Evolutionary conservation across 2,329 filamentous ascomycete species (phyloP), one percentile per base, ranked within the genome.

Genomic region (Arthrobotrys pseudoclavata): DNA sequence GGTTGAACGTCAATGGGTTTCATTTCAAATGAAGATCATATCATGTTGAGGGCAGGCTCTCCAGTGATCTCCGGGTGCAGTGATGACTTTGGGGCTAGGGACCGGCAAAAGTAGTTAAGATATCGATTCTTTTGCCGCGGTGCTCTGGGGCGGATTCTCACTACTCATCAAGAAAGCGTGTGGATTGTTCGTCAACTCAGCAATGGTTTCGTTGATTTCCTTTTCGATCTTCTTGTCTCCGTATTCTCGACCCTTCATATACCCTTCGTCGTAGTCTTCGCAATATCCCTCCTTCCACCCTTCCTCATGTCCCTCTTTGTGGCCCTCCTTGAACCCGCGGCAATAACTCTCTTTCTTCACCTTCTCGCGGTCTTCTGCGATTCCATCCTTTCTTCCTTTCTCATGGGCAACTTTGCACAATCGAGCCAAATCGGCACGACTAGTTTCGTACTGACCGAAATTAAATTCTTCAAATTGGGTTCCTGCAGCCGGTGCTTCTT

Each of bases 201-300:
- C 74, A 20, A 77, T 77, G 2, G 67, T 63, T 24, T 77, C 74
- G 37, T 71, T 71, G 26, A 71, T 77, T 20, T 77, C 67, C 18
- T 71, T 68, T 34, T 71, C 61, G n/a, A 77, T 77, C 26, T 77
- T 71, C 37, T 77, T 71, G 15, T 77, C 60, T 10, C 74, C 67
- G 20, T 71, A 77, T 62, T 71, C 67, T 50, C 67, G 60, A 0
- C 74, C 74, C 15, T 68, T 77, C 74, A 71, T 68, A 34, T 77
- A 71, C 15, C 74, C 74, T 55, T 77, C 55, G 18, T 70, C 67
- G 12, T 71, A 71, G 13, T 67, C 67, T 15, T 71, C 61, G 31
- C 67, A 52, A 50, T 77, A 71, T 0, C 67, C 74, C 24, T 77
- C 74, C 12, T 67, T 63, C 74, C 74, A 71, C 12, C 72, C 74